phyloP scores from a whole-genome alignment of 164 flowering plant species.

The Macadamia integrifolia region DNA sequence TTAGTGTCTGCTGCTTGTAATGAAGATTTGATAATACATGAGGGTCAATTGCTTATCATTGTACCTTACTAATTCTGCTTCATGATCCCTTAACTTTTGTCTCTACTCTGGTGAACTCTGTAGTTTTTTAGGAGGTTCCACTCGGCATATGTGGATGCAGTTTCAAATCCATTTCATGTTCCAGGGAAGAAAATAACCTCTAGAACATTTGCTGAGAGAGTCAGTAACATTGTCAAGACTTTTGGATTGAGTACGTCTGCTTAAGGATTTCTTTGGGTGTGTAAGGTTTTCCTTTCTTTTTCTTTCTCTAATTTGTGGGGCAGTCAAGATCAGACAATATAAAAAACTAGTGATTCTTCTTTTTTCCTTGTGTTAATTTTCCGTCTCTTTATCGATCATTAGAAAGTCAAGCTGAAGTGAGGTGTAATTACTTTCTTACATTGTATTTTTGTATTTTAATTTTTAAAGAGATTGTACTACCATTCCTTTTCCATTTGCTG shows the following conservation, averaged over 20 bases:
- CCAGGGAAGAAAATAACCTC: slow-evolving; percentile 97
- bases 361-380: background rate
- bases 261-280: slow-evolving; percentile 11
- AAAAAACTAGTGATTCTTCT: background rate
- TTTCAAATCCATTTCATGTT: slow-evolving; percentile 94
- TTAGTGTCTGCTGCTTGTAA: no score
- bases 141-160: slow-evolving; percentile 93
- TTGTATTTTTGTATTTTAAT: no score
- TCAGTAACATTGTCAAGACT: slow-evolving; percentile 78
- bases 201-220: slow-evolving; percentile 73
- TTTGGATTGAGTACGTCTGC: slow-evolving; percentile 53
- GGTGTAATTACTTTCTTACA: background rate
- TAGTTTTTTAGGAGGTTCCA: slow-evolving; percentile 96
- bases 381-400: background rate
- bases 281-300: background rate
- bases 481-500: no score
- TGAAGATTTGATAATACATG: no score
- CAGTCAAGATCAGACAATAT: no score
- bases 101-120: background rate
- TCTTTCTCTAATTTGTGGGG: background rate
- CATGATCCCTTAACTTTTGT: background rate
- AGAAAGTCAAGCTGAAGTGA: background rate
- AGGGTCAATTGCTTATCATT: no score
- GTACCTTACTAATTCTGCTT: no score
- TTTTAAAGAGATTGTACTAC: no score